Base-by-base conservation (phyloP, 208 protist genomes). In the Wallacemonas sp. region DNA sequence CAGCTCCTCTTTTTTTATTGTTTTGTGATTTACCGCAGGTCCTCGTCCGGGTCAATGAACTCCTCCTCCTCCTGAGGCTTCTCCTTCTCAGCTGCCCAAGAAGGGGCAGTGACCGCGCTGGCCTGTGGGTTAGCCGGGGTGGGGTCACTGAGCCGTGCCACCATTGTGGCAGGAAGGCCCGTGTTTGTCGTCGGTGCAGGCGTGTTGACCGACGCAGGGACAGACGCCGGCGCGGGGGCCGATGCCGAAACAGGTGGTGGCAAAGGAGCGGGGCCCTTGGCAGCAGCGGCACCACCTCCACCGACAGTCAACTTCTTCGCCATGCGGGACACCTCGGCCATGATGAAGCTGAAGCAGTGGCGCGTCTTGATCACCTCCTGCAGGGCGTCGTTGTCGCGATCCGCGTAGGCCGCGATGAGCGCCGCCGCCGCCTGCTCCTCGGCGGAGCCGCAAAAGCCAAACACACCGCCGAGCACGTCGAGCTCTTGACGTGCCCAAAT, bases 401-500 rank as follows among this genome's bases (percentile, higher is more conserved):
- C 89, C 23, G 79, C 81, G 75, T 81, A 89, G 26, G 80, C 76
- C 8, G 64, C 38, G 11, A 95, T 32, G 23, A 95, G 75, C 31
- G 67, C 63, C 10, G 33, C 57, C 4, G 77, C 81, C 2, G 76
- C 72, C 41, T 65, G 39, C 63, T 92, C 79, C 62, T 95, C 89
- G 25, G 61, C 25, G 11, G 85, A 87, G 16, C 67, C 70, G 25
- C 49, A 65, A 69, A 93, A 95, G 28, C 89, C 89, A 48, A 79
- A 74, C 14, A 92, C 75, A 25, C 45, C 61, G 7, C 71, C 54
- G 26, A 95, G 70, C 8, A 66, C 57, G 33, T 70, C 57, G 72
- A 93, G 73, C 63, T 93, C 84, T 22, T 87, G 77, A 32, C 57
- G 74, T n/a, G 89, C 89, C 81, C 77, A 88, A 28, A 84, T 78